Percentiles rank a stretch among this genome's conserved stretches.
Conservation (phyloP, 73 alveolate species). For the Tetrahymena elliotti region DNA sequence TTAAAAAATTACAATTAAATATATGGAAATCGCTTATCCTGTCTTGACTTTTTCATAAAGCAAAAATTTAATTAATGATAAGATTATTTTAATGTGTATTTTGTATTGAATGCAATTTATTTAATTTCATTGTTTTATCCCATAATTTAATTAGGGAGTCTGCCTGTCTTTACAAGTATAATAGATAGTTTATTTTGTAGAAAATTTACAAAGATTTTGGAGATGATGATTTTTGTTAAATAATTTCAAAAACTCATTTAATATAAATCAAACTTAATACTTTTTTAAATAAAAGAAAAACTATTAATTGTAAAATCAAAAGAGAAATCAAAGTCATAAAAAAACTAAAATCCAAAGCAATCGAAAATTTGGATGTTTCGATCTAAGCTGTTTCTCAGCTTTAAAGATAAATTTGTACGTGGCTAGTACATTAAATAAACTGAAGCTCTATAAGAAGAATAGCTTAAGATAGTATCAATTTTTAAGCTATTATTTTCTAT, state of each 20-base stretch:
- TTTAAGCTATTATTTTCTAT: neutral
- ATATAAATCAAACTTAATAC: too few relatives aligned
- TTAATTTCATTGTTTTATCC: too few relatives aligned
- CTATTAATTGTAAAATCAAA: neutral
- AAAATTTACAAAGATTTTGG: neutral
- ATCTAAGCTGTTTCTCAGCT: neutral
- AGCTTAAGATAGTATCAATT: neutral
- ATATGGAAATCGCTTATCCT: neutral
- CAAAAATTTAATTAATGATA: too few relatives aligned
- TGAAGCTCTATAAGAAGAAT: neutral
- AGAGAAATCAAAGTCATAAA: too few relatives aligned
- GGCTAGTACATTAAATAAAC: neutral
- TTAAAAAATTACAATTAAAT: neutral
- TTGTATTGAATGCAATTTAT: neutral
- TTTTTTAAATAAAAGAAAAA: neutral
- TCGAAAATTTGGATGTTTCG: neutral
- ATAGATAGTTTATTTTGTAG: neutral
- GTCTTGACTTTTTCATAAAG: too few relatives aligned
- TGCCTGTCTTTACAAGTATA: neutral
- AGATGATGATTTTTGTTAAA: neutral
- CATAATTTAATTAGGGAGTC: neutral
- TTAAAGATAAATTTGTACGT: neutral
- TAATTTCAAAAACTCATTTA: neutral
- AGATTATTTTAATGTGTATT: too few relatives aligned
- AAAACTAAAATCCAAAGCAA: neutral